Evolutionary conservation across 352 stramenopile species (phyloP).

Genomic region (Pythium angustatum): DNA sequence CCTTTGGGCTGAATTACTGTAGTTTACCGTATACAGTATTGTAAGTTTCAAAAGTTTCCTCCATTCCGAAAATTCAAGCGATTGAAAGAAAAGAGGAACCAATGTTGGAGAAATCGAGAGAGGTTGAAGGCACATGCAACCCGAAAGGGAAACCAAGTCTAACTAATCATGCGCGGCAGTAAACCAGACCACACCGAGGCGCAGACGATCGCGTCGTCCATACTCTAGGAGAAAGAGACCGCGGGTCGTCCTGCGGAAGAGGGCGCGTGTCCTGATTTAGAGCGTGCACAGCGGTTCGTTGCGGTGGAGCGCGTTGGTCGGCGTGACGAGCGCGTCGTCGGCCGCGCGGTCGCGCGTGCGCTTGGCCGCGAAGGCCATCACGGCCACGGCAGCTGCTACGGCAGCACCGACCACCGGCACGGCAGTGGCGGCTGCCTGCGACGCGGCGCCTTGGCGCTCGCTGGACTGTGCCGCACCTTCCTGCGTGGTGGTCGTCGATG

Average conservation of each 20-base stretch:
- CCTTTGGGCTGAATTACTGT: no score
- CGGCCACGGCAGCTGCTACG: neutral
- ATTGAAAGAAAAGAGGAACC: no score
- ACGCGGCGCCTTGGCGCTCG: neutral
- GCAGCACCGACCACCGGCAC: neutral
- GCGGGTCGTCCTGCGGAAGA: neutral
- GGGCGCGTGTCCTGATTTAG: neutral
- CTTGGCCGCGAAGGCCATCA: neutral
- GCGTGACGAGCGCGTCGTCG: neutral
- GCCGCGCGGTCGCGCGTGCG: neutral
- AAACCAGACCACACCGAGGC: no score
- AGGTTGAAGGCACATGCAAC: no score
- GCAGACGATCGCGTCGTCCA: neutral
- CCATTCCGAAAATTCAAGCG: no score
- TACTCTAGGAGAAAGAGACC: neutral
- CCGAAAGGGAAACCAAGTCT: no score
- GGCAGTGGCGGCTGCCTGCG: neutral
- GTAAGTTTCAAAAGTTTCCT: no score
- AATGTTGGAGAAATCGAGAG: no score
- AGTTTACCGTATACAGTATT: no score
- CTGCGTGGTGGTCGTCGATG: neutral
- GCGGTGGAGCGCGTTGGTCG: neutral
- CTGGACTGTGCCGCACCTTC: neutral
- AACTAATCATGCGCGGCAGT: no score
- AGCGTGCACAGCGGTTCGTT: constrained; percentile 4